These are phyloP conservation scores for Tuber umbilicatum DNA, from an alignment of 495 filamentous ascomycete species.

Conservation along the genomic window DNA sequence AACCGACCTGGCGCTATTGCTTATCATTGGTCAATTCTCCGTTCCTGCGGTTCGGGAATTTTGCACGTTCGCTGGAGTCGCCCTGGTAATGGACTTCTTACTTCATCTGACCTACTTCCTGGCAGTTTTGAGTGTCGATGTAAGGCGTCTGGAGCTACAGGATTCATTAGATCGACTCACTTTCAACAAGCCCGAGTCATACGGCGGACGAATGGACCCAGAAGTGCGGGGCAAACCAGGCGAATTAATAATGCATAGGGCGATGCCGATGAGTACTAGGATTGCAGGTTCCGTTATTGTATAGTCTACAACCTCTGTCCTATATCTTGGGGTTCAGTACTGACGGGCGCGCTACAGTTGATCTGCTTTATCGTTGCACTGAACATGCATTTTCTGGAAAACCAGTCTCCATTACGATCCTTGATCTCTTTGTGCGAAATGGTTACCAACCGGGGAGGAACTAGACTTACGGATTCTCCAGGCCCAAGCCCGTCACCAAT, in stretches of 20 bases:
- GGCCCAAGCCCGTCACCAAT: neutral
- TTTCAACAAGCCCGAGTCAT: conserved; percentile 26
- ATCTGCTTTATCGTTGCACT: conserved; percentile 39
- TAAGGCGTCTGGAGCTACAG: conserved; percentile 60
- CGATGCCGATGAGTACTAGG: conserved; percentile 40
- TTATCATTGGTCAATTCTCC: conserved; percentile 52
- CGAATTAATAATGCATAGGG: conserved; percentile 27
- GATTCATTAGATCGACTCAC: conserved; percentile 48
- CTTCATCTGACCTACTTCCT: conserved; percentile 67
- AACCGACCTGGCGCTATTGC: conserved; percentile 57
- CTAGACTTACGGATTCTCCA: neutral
- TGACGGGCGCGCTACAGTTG: conserved; percentile 29
- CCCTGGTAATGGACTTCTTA: conserved; percentile 62
- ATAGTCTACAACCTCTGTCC: conserved; percentile 7
- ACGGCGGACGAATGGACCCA: neutral
- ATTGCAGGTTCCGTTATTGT: conserved; percentile 43
- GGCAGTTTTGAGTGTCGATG: conserved; percentile 65
- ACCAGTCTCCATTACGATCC: conserved; percentile 47
- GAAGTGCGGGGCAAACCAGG: neutral
- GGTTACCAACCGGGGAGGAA: conserved; percentile 27
- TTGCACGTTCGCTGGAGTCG: conserved; percentile 63
- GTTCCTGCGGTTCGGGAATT: conserved; percentile 59
- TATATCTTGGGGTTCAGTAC: neutral
- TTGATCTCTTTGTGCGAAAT: conserved; percentile 44
- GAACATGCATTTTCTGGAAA: conserved; percentile 58